Base-by-base conservation (phyloP, 176 grass and related monocot genomes). In the Saccharum officinarum region DNA sequence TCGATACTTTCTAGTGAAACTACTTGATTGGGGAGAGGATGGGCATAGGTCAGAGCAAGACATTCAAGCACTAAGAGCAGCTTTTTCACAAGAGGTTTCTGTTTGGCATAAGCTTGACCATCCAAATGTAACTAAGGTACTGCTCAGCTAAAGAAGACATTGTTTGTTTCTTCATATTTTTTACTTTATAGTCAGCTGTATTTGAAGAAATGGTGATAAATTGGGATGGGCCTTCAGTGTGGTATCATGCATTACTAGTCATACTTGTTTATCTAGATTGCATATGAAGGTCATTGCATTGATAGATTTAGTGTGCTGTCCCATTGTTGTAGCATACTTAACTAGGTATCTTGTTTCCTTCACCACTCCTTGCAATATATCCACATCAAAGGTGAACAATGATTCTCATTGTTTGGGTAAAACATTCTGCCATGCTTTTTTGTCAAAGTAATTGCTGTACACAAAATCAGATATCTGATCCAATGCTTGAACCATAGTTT, bases 61-160 rank as follows among this genome's bases (percentile, higher is more conserved):
- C 22, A 85, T 96, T 80, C 18, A 17, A 8, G 46, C 86, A 71
- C 22, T 96, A 52, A 90, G 92, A 79, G 42, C 88, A 76, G 92
- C 91, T 8, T 99, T 99, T 91, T 91, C 92, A 67, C 93, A 94
- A 39, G 97, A 99, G 80, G 97, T 99, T 82, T 87, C 90, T 22
- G 97, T 99, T 81, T 99, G 97, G 97, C 97, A 99, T 89, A 96
- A 96, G 83, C 92, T 99, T 70, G 94, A 96, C 69, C 94, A 99
- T 89, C 94, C 94, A 71, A 99, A 99, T 89, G 94, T 99, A n/a
- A 96, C 97, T 8, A 99, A 94, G 92, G 97, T 99, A 88, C 39
- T 82, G 6, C 45, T 62, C 75, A 69, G 2, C 18, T 80, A 26
- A 40, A 62, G n/a, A 75, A 28, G 5, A 41, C 76, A 57, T 31